Conservation (phyloP, 2,329 filamentous ascomycete genomes). For the Cercospora zeae-maydis region DNA sequence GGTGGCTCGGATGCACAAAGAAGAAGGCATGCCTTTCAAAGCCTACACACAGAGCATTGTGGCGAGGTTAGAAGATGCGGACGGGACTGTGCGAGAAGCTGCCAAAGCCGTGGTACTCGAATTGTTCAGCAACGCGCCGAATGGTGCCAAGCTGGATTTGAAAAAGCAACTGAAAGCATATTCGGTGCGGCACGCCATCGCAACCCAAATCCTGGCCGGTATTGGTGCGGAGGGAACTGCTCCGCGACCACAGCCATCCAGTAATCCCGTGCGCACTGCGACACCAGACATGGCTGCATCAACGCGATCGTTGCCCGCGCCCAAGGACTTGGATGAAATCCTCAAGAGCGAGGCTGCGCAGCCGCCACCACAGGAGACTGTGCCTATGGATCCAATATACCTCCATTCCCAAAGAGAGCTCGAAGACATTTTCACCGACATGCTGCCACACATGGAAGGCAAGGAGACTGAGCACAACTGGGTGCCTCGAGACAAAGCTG, state of each 20-base stretch:
- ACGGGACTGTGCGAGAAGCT: conserved; percentile 78
- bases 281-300: conserved; percentile 38
- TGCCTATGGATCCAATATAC: conserved; percentile 74
- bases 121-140: conserved; percentile 77
- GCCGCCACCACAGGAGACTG: conserved; percentile 60
- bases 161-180: conserved; percentile 80
- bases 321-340: conserved; percentile 40
- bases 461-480: conserved; percentile 89
- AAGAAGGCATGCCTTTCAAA: conserved; percentile 75
- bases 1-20: conserved; percentile 81
- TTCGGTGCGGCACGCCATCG: conserved; percentile 82
- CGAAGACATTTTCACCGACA: conserved; percentile 80
- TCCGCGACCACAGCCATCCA: conserved; percentile 29
- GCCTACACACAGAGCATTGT: conserved; percentile 78
- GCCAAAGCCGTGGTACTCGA: conserved; percentile 82
- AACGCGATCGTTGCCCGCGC: conserved; percentile 41
- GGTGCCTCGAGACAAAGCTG: conserved; percentile 77
- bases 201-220: conserved; percentile 72
- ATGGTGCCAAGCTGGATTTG: conserved; percentile 79
- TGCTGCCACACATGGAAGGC: conserved; percentile 79
- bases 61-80: conserved; percentile 83
- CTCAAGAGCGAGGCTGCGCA: conserved; percentile 49
- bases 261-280: conserved; percentile 23
- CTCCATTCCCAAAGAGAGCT: conserved; percentile 81
- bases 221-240: conserved; percentile 53